A percentile compares a stretch with the other conserved stretches of the same genome.
These are phyloP conservation scores for Pseudogymnoascus sp. DNA, from an alignment of 2,329 filamentous ascomycete species.

Conservation along the genomic window DNA sequence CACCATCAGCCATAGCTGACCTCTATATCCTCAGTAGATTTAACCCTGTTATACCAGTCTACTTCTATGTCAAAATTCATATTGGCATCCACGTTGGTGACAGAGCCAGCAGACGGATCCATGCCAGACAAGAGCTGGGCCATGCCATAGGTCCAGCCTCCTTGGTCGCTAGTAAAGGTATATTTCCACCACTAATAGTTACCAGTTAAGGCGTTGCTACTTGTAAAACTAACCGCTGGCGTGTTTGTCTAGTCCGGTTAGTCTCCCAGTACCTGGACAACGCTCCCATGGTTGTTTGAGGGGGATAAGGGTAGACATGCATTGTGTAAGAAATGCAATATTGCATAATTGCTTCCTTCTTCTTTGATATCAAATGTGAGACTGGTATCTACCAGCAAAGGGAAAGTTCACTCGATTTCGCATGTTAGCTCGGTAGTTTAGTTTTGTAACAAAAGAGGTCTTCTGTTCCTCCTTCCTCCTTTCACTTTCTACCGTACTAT, in stretches of 20 bases:
- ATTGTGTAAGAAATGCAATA: neutral
- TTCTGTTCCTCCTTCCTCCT: neutral
- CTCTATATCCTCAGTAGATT: constrained; percentile 27
- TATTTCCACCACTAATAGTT: constrained; percentile 22
- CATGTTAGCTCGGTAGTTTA: neutral
- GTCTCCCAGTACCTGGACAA: constrained; percentile 42
- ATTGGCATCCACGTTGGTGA: constrained; percentile 20
- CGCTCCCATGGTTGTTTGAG: constrained; percentile 28
- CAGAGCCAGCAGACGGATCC: constrained; percentile 18
- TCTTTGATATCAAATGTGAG: neutral
- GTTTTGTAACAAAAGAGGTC: neutral
- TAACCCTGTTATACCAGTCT: constrained; percentile 33
- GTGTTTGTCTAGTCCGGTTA: constrained; percentile 39
- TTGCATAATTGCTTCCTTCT: neutral
- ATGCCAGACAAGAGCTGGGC: constrained; percentile 25
- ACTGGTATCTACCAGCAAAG: neutral
- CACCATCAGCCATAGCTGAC: neutral
- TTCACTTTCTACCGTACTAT: neutral
- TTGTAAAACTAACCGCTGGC: constrained; percentile 18
- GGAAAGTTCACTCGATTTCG: neutral
- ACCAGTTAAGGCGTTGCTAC: constrained; percentile 21
- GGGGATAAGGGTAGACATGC: neutral
- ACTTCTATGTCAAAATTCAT: constrained; percentile 29
- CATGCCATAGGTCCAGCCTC: constrained; percentile 13
- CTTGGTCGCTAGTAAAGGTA: constrained; percentile 17